phyloP scores from a whole-genome alignment of 768 basidiomycete genomes.

The Amanita molliuscula region DNA sequence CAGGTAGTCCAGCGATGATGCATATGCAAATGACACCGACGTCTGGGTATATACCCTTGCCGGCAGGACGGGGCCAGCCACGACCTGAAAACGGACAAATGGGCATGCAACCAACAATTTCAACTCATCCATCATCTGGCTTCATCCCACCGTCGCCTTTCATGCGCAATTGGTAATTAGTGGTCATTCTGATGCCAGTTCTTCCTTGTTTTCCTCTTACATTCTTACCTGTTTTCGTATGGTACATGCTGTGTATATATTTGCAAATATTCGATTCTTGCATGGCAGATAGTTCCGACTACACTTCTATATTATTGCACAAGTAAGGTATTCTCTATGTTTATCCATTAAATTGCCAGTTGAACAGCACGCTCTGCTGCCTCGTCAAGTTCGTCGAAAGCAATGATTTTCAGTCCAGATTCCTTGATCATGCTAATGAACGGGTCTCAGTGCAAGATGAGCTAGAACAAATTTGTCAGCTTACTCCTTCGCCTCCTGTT shows the following conservation, averaged over 20 bases:
- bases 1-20: constrained; percentile 52
- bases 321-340: constrained; percentile 10
- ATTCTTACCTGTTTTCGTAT: constrained; percentile 24
- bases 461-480: constrained; percentile 18
- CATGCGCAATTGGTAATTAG: constrained; percentile 39
- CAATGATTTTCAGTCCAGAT: constrained; percentile 86
- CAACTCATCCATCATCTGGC: constrained; percentile 22
- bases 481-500: constrained; percentile 89
- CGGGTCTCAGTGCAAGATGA: constrained; percentile 9
- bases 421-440: constrained; percentile 79
- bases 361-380: constrained; percentile 77
- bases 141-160: constrained; percentile 33
- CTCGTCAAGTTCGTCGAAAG: constrained; percentile 89
- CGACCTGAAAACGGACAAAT: constrained; percentile 39
- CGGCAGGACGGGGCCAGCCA: constrained; percentile 36
- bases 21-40: constrained; percentile 18
- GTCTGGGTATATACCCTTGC: constrained; percentile 36
- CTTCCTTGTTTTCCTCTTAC: constrained; percentile 12
- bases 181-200: constrained; percentile 11
- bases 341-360: constrained; percentile 35
- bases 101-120: constrained; percentile 26
- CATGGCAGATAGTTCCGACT: constrained; percentile 6
- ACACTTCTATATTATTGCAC: constrained; percentile 6
- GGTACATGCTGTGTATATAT: constrained; percentile 28
- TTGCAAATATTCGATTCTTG: constrained; percentile 9